Base-by-base conservation (phyloP, 306 rosid genomes). In the Inga laurina region DNA sequence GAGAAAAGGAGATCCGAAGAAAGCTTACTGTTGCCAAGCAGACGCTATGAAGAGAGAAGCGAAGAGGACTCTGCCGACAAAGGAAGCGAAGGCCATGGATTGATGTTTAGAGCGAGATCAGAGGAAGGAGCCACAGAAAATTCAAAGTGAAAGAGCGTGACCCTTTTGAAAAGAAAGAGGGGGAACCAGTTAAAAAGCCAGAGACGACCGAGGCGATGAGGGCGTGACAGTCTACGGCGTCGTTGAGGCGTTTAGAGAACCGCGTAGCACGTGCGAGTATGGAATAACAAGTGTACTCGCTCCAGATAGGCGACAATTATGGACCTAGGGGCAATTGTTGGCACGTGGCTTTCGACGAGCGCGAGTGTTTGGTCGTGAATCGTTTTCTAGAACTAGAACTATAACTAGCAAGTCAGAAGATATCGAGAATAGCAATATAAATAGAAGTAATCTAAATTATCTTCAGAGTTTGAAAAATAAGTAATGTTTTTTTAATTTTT, bases 1-100 rank as follows among this genome's bases (percentile, higher is more conserved):
- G 21, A 13, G 2, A 34, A 49, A 7, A 44, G 57, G 67, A 86
- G 90, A 85, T 89, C 90, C 77, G 86, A 62, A 79, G 39, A 44
- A 37, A 22, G 62, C 89, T 87, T 82, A 92, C 93, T 92, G 92
- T 82, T 88, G 92, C 88, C 86, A 87, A 68, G 93, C 95, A 54
- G 93, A 88, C 74, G 87, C 84, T 65, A 88, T 82, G 88, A 92
- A 92, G 74, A 92, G 83, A 14, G 92, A 82, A 49, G 84, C 93
- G 82, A 90, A 91, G 49, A 91, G 90, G 54, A 92, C 83, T 76
- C 95, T 87, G 66, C 93, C 95, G 37, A 85, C 84, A 78, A 87
- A 85, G 34, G 93, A 85, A 84, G 84, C 69, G 82, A 92, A 90
- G 30, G 93, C 93, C 95, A 92, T 92, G 21, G 51, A 34, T 56